Percentiles rank a stretch among this genome's conserved stretches.
Conservation (phyloP, 805 yeast genomes). For the Wickerhamiella dianesei region DNA sequence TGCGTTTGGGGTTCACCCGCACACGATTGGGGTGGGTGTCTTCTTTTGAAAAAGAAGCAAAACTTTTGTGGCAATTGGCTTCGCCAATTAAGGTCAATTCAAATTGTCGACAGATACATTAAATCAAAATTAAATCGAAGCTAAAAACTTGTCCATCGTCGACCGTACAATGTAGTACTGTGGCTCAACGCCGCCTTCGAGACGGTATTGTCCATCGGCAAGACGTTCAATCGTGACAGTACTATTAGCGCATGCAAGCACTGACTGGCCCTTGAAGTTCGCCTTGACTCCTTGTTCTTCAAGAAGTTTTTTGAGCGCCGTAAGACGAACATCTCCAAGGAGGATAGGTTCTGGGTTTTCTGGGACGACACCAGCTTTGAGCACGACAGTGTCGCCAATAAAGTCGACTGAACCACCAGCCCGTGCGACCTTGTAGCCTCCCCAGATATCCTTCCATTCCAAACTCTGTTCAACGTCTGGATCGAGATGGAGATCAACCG, state of each 20-base stretch:
- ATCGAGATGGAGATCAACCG: conserved; percentile 41
- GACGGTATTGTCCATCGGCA: conserved; percentile 66
- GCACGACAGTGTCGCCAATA: neutral
- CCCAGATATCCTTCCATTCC: conserved; percentile 74
- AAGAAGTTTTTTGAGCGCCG: conserved; percentile 60
- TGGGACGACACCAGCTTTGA: neutral
- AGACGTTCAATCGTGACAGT: conserved; percentile 61
- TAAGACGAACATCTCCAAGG: conserved; percentile 78
- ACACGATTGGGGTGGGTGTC: too few relatives aligned
- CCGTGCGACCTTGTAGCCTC: conserved; percentile 71
- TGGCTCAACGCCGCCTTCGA: conserved; percentile 68
- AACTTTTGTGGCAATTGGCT: too few relatives aligned
- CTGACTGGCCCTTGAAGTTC: conserved; percentile 88
- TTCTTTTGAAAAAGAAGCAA: too few relatives aligned
- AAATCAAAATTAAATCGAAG: conserved; percentile 12
- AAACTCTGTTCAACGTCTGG: conserved; percentile 45
- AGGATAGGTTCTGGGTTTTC: conserved; percentile 34
- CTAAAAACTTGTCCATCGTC: conserved; percentile 15
- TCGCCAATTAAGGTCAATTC: too few relatives aligned
- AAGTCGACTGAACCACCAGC: conserved; percentile 44
- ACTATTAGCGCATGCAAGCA: conserved; percentile 63
- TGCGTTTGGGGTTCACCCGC: too few relatives aligned
- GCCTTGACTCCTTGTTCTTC: conserved; percentile 50
- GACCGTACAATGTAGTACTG: conserved; percentile 42
- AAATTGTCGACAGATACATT: too few relatives aligned